Percentiles rank a stretch among this genome's conserved stretches.
Conservation (phyloP, 352 stramenopile species). For the Globisporangium lucens region DNA sequence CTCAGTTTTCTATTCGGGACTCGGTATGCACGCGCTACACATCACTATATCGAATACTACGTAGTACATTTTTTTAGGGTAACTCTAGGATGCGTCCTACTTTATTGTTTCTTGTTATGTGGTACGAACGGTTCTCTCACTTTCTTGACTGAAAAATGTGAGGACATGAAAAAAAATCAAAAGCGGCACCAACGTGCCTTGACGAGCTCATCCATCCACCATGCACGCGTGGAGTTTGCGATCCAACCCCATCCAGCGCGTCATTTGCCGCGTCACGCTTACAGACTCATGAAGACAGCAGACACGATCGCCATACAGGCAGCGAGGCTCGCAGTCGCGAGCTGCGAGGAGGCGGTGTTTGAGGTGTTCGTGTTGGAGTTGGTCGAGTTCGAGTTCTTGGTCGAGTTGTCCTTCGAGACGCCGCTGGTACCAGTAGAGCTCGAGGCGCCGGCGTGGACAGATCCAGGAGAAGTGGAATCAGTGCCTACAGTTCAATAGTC, state of each 20-base stretch:
- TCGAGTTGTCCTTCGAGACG: conserved; percentile 22
- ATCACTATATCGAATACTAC: no score
- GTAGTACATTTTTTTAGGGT: background rate
- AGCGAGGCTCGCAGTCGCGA: conserved; percentile 30
- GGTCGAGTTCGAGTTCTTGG: conserved; percentile 16
- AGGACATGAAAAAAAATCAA: conserved; percentile 5
- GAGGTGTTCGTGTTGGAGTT: conserved; percentile 18
- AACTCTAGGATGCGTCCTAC: conserved; percentile 3
- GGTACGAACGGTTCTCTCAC: background rate
- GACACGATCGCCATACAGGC: conserved; percentile 31
- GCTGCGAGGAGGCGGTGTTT: conserved; percentile 21
- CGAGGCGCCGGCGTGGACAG: conserved; percentile 17
- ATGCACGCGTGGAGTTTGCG: background rate
- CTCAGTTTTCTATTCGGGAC: no score
- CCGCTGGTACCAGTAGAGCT: conserved; percentile 12
- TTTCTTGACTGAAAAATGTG: background rate
- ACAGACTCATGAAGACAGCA: conserved; percentile 40
- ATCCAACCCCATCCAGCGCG: background rate
- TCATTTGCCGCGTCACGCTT: conserved; percentile 11
- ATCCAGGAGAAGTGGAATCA: conserved; percentile 16
- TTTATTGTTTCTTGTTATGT: conserved; percentile 9
- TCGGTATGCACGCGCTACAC: no score
- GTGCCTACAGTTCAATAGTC: conserved; percentile 1
- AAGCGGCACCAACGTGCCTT: background rate
- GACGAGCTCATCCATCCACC: background rate